A percentile compares a stretch with the other conserved stretches of the same genome.
phyloP scores from a whole-genome alignment of 1,284 basidiomycete species.

The Chondrostereum purpureum region DNA sequence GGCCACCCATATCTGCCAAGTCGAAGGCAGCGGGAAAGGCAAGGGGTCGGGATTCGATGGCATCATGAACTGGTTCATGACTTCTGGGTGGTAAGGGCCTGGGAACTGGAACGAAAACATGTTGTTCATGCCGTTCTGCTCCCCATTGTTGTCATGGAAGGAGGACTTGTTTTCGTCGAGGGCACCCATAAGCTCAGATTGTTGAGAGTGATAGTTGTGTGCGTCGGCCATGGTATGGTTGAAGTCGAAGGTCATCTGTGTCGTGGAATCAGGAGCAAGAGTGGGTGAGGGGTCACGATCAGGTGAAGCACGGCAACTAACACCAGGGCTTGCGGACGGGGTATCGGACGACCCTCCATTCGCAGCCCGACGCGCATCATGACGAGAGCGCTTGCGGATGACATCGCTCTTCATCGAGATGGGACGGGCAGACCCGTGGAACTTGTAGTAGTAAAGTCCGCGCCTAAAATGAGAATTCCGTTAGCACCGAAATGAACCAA shows the following conservation, averaged over 20 bases:
- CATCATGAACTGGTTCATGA: slow-evolving; percentile 43
- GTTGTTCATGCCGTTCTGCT: slow-evolving; percentile 11
- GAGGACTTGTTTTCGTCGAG: slow-evolving; percentile 40
- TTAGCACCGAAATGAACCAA: slow-evolving; percentile 16
- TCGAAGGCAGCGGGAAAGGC: slow-evolving; percentile 36
- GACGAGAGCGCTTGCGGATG: slow-evolving; percentile 74
- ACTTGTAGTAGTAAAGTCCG: slow-evolving; percentile 58
- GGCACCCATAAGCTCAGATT: slow-evolving; percentile 58
- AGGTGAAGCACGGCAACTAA: neutral
- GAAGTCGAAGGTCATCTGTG: no score
- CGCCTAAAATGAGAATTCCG: slow-evolving; percentile 28
- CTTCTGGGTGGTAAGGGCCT: slow-evolving; percentile 68
- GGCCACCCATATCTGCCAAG: slow-evolving; percentile 26
- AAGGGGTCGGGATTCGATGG: slow-evolving; percentile 42
- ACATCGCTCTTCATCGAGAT: slow-evolving; percentile 85
- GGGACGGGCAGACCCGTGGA: slow-evolving; percentile 74
- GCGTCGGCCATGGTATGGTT: slow-evolving; percentile 24
- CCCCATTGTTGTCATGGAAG: slow-evolving; percentile 14
- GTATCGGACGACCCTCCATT: slow-evolving; percentile 25
- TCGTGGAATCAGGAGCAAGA: slow-evolving; percentile 58
- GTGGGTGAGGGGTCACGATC: slow-evolving; percentile 54
- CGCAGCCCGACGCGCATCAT: slow-evolving; percentile 56
- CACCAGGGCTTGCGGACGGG: neutral
- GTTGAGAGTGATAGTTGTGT: slow-evolving; percentile 35
- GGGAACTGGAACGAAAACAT: slow-evolving; percentile 41